phyloP scores from a whole-genome alignment of 208 protist genomes.

The Trypanosoma theileri region DNA sequence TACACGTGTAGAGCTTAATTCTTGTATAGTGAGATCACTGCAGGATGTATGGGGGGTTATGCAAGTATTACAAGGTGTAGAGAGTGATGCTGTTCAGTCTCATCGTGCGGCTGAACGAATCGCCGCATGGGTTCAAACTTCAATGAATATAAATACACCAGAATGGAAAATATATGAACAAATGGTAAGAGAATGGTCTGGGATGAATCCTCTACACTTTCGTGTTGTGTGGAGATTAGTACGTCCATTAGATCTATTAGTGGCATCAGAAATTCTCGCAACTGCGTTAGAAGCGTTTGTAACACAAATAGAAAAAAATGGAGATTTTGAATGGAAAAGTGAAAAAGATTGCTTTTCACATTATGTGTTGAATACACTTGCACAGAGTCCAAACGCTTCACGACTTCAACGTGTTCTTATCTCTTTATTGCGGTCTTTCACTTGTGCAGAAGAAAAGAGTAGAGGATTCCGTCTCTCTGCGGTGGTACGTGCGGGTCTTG shows the following conservation, averaged over 20 bases:
- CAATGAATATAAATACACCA: background rate
- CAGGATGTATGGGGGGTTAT: constrained; percentile 33
- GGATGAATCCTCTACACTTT: constrained; percentile 29
- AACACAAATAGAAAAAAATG: background rate
- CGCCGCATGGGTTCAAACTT: constrained; percentile 10
- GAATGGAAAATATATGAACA: constrained; percentile 14
- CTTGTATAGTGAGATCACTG: constrained; percentile 9
- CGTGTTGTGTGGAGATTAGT: constrained; percentile 28
- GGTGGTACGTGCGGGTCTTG: constrained; percentile 34
- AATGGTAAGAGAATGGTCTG: constrained; percentile 27
- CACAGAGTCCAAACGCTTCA: constrained; percentile 18
- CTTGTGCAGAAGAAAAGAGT: constrained; percentile 26
- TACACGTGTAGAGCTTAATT: constrained; percentile 17
- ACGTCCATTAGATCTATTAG: constrained; percentile 14
- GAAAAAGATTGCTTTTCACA: constrained; percentile 18
- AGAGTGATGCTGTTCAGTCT: constrained; percentile 14
- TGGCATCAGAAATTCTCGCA: constrained; percentile 29
- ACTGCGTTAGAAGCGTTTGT: constrained; percentile 20
- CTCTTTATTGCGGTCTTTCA: constrained; percentile 31
- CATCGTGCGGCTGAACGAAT: constrained; percentile 26
- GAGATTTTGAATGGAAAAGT: constrained; percentile 7
- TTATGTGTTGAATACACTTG: constrained; percentile 28
- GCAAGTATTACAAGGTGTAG: constrained; percentile 21
- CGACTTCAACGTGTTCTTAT: constrained; percentile 16
- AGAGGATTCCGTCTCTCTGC: constrained; percentile 29